Conservation (phyloP, 2,329 filamentous ascomycete genomes). For the Epichloe hybrida region DNA sequence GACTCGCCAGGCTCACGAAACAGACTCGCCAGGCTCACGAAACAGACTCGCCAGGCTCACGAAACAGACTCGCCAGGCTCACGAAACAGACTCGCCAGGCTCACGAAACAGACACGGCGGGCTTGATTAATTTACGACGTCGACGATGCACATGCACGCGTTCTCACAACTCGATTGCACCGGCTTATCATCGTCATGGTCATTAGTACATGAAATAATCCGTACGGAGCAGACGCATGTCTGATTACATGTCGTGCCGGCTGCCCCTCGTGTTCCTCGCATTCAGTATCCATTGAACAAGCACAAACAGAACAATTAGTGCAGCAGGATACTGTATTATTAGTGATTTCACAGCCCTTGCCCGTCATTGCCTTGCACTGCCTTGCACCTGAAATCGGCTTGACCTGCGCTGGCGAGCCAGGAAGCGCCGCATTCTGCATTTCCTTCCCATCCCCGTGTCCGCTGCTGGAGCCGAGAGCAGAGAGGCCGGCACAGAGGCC, state of each 20-base stretch:
- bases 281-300: not conserved
- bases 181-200: not conserved
- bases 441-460: too few species aligned
- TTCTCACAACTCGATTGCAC: not conserved
- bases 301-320: not conserved
- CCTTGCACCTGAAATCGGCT: not conserved
- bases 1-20: conserved; percentile 18
- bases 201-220: too few species aligned
- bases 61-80: conserved; percentile 10
- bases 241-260: not conserved
- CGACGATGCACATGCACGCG: conserved; percentile 11
- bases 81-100: conserved; percentile 10
- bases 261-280: not conserved
- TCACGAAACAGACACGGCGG: conserved; percentile 28
- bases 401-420: not conserved
- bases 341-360: too few species aligned
- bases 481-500: too few species aligned
- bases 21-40: conserved; percentile 9
- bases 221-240: too few species aligned
- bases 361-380: not conserved
- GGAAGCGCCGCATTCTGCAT: not conserved
- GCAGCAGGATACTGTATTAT: not conserved
- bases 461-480: too few species aligned
- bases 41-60: conserved; percentile 10
- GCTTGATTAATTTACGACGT: conserved; percentile 17